Conservation (phyloP, 2,329 filamentous ascomycete genomes). For the Colletotrichum paranaense region DNA sequence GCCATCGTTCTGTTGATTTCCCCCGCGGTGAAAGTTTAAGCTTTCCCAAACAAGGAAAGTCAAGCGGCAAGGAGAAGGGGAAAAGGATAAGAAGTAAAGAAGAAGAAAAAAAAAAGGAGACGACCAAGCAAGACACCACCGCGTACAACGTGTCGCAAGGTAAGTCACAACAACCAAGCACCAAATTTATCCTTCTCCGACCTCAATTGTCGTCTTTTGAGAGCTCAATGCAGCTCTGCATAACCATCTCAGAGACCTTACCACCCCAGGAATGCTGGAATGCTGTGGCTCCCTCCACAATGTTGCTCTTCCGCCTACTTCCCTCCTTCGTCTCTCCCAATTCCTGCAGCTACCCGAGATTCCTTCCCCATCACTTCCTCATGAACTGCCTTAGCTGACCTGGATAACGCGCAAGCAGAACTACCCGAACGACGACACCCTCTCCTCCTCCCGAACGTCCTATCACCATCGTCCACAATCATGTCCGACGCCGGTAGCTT, state of each 20-base stretch:
- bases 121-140: background rate
- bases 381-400: constrained; percentile 16
- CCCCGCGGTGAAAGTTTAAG: constrained; percentile 5
- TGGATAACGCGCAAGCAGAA: constrained; percentile 18
- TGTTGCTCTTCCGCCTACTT: background rate
- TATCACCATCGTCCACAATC: constrained; percentile 34
- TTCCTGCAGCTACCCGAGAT: constrained; percentile 27
- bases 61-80: background rate
- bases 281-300: constrained; percentile 9
- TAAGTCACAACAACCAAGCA: constrained; percentile 10
- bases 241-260: background rate
- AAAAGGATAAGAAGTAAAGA: background rate
- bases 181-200: background rate
- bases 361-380: background rate
- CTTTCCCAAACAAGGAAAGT: constrained; percentile 19
- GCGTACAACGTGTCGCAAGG: constrained; percentile 26
- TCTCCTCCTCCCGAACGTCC: constrained; percentile 13
- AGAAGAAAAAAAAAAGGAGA: constrained; percentile 5
- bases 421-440: constrained; percentile 1
- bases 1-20: background rate
- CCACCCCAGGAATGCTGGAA: constrained; percentile 15
- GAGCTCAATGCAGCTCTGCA: constrained; percentile 16
- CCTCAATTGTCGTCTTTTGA: constrained; percentile 14
- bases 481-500: constrained; percentile 62
- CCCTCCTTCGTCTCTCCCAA: constrained; percentile 2